These are phyloP conservation scores for Aphanocladium album DNA, from an alignment of 2,329 filamentous ascomycete genomes.

Conservation along the genomic window DNA sequence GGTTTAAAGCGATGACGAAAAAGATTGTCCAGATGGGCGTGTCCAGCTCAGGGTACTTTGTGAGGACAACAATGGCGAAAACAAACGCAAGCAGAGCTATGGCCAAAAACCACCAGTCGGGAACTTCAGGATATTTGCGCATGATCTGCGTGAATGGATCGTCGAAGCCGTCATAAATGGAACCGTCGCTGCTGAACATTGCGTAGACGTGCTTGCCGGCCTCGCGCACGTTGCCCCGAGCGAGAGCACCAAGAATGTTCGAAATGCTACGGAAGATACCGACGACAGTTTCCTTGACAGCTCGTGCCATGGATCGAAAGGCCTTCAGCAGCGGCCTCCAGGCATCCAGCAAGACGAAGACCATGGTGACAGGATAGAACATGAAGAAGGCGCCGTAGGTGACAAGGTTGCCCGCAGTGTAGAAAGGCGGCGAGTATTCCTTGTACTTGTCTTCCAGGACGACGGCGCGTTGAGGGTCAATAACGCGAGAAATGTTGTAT, in stretches of 20 bases:
- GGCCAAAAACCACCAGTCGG: conserved; percentile 40
- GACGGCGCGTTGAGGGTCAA: conserved; percentile 28
- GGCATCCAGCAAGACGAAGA: conserved; percentile 30
- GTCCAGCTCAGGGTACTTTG: conserved; percentile 22
- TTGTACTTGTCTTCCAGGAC: conserved; percentile 32
- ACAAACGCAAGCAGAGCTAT: conserved; percentile 23
- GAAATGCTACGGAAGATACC: conserved; percentile 16
- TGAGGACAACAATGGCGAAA: conserved; percentile 28
- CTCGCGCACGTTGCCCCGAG: conserved; percentile 30
- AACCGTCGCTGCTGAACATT: conserved; percentile 30
- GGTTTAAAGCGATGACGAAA: conserved; percentile 29
- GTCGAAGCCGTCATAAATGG: conserved; percentile 37
- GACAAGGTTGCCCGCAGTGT: conserved; percentile 26
- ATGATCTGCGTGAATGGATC: conserved; percentile 40
- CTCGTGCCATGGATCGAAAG: background rate
- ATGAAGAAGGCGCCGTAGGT: conserved; percentile 28
- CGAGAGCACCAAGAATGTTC: conserved; percentile 22
- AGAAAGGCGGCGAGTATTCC: conserved; percentile 30
- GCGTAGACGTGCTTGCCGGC: conserved; percentile 29
- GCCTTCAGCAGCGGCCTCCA: conserved; percentile 18
- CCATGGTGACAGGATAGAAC: conserved; percentile 29
- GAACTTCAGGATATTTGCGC: conserved; percentile 40
- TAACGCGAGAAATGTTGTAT: conserved; percentile 39
- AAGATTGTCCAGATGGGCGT: conserved; percentile 27
- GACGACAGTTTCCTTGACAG: background rate